Base-by-base conservation (phyloP, 2,329 filamentous ascomycete genomes). In the Phaeophleospora eucalypticola region DNA sequence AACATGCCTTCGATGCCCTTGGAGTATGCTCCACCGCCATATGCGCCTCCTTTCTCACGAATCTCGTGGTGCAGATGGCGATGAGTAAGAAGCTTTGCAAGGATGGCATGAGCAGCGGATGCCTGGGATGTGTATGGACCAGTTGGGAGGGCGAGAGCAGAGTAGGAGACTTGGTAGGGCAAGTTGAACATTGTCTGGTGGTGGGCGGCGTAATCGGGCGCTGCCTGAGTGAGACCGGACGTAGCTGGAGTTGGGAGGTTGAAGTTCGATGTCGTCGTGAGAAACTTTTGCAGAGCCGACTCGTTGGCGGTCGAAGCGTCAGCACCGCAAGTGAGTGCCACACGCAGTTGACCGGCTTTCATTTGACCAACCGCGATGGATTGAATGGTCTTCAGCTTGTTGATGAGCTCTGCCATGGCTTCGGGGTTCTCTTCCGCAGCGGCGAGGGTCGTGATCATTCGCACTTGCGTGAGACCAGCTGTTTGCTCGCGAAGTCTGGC, bases 51-150 rank as follows among this genome's bases (percentile, higher is more conserved):
- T 70, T 97, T 97, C 65, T 98, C 93, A 45, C 93, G 87, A 56
- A 98, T 96, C 68, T 97, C 93, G 58, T 95, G 91, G 65, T 98
- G 93, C 20, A 98, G 77, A 64, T 96, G 87, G 69, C 95, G 96
- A 72, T 98, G 91, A 0, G 91, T 97, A 24, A 98, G 79, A 15
- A 98, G 81, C 65, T 96, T 89, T 10, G 90, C 83, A 17, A 98
- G 81, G 34, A 97, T 86, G 60, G 91, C 89, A 14, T 97, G 81
- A 0, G 89, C 80, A 1, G 93, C 88, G 34, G 86, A 83, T 43
- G 86, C 78, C 0, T 82, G 67, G 36, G 87, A 81, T 3, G 82
- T 84, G 68, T 96, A 98, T 0, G 90, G 87, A 0, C 86, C 85
- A 0, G 91, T 95, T 4, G 87, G 83, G 12, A 95, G 71, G 15